Evolutionary conservation across 768 basidiomycete genomes (phyloP), one percentile per base, ranked within the genome.

Genomic region (Phylloporus arenicola): DNA sequence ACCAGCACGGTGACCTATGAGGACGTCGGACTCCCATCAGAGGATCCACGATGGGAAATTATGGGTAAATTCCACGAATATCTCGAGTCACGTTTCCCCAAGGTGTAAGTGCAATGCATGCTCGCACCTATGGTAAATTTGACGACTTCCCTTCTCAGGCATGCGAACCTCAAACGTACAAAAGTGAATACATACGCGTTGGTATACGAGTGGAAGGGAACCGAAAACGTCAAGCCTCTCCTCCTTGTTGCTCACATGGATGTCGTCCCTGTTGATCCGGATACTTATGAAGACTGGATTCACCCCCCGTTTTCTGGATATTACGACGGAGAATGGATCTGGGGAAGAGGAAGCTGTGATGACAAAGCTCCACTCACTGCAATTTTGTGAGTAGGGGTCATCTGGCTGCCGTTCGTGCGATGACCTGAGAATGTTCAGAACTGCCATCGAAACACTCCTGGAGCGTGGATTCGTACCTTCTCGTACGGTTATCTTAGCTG

Each of bases 181-280:
- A 76, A 75, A 52, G 73, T 85, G 50, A 82, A 82, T 56, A 82
- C 76, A 0, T 82, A 78, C 41, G 82, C 78, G 0, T 69, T 84
- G n/a, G 66, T 85, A 3, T 82, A 79, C 57, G 72, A 75, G 17
- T 84, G 81, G 81, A 66, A 75, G 4, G 41, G 41, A 25, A 42
- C 41, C 25, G n/a, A 42, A 17, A 29, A 42, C 4, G 3, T 10
- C 41, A 42, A 42, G 22, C 41, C 41, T 0, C 53, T 83, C 2
- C 67, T 85, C 6, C 65, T 80, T 20, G 64, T 73, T 12, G 78
- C 74, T 12, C 41, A 42, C n/a, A 42, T 42, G 41, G 41, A 42
- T 9, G 41, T 42, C 10, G 25, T 42, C 25, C 41, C 41, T 6
- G 41, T 42, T 17, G 10, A 27, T 17, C n/a, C 27, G 27, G 25